Base-by-base conservation (phyloP, 108 stramenopile species). In the Cyclotella choctawhatcheeana region DNA sequence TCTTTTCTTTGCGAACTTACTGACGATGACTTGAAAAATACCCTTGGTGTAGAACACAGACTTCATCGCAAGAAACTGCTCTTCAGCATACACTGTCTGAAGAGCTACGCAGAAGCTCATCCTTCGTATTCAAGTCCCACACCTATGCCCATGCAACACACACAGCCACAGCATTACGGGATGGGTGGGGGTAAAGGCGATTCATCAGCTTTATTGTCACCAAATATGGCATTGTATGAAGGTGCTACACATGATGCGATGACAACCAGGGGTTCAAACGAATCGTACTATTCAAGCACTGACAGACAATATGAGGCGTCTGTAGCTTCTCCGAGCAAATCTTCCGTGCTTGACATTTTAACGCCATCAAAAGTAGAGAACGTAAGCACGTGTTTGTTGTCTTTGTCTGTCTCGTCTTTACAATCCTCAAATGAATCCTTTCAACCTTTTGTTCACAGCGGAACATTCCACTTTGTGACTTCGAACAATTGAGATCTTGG, bases 61-160 rank as follows among this genome's bases (percentile, higher is more conserved):
- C 79, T 96, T 26, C 95, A 96, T 77, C 86, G 95, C 29, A 96
- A 96, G 80, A 96, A 96, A 82, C 87, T 96, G n/a, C 76, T 96
- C 7, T 88, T 78, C 51, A 79, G 85, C 44, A 86, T 95, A 54
- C 48, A 60, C 21, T 80, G 65, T 55, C 47, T 74, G 55, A 64
- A 74, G 79, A 81, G 62, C 27, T 68, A 73, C 20, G 51, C 71
- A 14, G 79, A 79, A 55, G 44, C 59, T 27, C 71, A 62, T 20
- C 30, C 53, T n/a, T 52, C 58, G 16, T 50, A 61, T 18, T 40
- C 50, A 16, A 58, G 44, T 44, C 53, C 55, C 18, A 52, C 3
- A 7, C 8, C 50, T 13, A 50, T 35, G 40, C 61, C 55, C 10
- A 60, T 16, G 16, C 8, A 26, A 63, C 34, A 18, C 14, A 1